Conservation (phyloP, 2,329 filamentous ascomycete species). For the Claviceps purpurea region DNA sequence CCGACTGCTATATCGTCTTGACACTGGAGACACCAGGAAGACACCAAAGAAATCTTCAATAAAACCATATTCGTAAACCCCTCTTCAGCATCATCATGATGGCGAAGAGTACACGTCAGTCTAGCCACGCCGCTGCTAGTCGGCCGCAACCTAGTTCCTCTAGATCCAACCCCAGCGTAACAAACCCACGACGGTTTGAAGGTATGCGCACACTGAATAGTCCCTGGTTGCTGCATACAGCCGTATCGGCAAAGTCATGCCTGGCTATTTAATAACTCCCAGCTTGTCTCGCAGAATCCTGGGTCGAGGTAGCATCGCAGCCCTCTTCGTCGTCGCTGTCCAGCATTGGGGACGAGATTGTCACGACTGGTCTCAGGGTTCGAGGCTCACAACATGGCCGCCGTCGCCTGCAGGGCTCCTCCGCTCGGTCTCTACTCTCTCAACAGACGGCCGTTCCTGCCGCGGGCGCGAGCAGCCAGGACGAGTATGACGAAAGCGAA, state of each 20-base stretch:
- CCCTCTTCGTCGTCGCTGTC: slow-evolving; percentile 89
- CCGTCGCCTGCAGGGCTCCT: slow-evolving; percentile 30
- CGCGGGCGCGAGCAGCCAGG: slow-evolving; percentile 61
- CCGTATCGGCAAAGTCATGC: neutral
- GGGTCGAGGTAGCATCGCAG: slow-evolving; percentile 87
- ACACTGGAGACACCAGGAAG: neutral
- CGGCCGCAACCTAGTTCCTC: slow-evolving; percentile 13
- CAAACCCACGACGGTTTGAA: slow-evolving; percentile 22
- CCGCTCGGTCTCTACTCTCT: slow-evolving; percentile 20
- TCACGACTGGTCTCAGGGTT: slow-evolving; percentile 75
- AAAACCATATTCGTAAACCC: too few relatives aligned
- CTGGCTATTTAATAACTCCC: slow-evolving; percentile 1
- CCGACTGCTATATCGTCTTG: neutral
- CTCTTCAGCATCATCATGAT: slow-evolving; percentile 14
- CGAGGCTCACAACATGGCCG: slow-evolving; percentile 46
- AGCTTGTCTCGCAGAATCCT: slow-evolving; percentile 56
- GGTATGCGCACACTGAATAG: slow-evolving; percentile 14
- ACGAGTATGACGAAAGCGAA: slow-evolving; percentile 89
- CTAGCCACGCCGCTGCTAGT: slow-evolving; percentile 12
- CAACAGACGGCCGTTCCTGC: slow-evolving; percentile 28
- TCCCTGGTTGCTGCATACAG: neutral
- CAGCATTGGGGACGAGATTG: slow-evolving; percentile 73
- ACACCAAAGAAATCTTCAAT: neutral
- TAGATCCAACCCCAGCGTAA: slow-evolving; percentile 18
- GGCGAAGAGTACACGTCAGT: slow-evolving; percentile 15